Conservation (phyloP, 805 yeast species). For the Lachancea mirantina region DNA sequence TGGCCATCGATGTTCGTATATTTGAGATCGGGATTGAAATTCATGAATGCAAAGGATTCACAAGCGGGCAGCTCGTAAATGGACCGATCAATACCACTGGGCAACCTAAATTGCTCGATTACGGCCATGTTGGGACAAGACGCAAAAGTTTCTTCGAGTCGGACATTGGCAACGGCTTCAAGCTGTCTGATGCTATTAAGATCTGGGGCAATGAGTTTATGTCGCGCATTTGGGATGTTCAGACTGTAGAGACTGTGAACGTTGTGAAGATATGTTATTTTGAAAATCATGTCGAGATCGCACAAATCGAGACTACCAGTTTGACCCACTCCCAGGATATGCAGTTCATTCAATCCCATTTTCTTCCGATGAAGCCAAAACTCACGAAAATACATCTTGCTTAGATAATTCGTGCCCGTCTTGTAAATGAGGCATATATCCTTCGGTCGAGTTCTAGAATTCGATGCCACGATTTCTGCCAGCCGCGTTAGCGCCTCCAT, state of each 20-base stretch:
- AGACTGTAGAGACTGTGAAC: conserved; percentile 18
- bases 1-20: conserved; percentile 20
- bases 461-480: conserved; percentile 1
- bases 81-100: conserved; percentile 3
- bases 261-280: conserved; percentile 19
- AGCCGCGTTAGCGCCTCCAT: conserved; percentile 9
- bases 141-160: conserved; percentile 11
- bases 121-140: conserved; percentile 14
- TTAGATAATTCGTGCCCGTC: conserved; percentile 19
- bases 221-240: conserved; percentile 12
- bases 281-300: conserved; percentile 22
- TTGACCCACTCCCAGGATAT: conserved; percentile 17
- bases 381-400: conserved; percentile 24
- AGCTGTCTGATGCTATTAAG: conserved; percentile 17
- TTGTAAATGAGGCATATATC: conserved; percentile 21
- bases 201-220: conserved; percentile 14
- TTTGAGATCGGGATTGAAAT: conserved; percentile 13
- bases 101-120: conserved; percentile 18
- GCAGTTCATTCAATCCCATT: conserved; percentile 21
- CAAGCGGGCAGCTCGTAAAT: conserved; percentile 19
- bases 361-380: conserved; percentile 8
- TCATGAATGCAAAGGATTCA: conserved; percentile 16
- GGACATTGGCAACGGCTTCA: conserved; percentile 6
- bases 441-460: conserved; percentile 2
- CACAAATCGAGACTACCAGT: conserved; percentile 9